A percentile compares a stretch with the other conserved stretches of the same genome.
phyloP scores from a whole-genome alignment of 306 rosid species.

The Vigna nakashimae region DNA sequence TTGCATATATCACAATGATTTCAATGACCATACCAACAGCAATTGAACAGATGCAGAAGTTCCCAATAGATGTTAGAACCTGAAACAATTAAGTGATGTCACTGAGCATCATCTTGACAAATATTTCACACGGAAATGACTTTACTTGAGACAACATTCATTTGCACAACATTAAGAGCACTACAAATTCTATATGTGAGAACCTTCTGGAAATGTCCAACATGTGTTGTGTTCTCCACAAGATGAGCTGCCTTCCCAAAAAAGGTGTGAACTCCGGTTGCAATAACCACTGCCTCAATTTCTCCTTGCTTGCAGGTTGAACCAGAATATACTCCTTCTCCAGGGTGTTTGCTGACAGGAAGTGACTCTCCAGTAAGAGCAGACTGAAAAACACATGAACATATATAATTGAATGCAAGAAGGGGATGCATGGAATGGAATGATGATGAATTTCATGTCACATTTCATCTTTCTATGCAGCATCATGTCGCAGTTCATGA shows the following conservation, averaged over 20 bases:
- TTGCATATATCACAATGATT: conserved; percentile 62
- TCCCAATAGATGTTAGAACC: conserved; percentile 78
- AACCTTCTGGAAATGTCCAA: conserved; percentile 85
- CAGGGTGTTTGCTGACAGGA: conserved; percentile 60
- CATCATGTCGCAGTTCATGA: neutral
- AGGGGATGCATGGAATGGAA: neutral
- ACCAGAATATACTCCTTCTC: conserved; percentile 77
- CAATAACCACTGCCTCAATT: conserved; percentile 77
- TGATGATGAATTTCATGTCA: neutral
- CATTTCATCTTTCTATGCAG: neutral
- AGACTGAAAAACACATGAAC: conserved; percentile 55
- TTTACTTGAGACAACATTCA: conserved; percentile 19
- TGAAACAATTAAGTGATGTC: conserved; percentile 41
- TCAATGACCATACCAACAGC: conserved; percentile 73
- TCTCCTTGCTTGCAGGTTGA: conserved; percentile 93
- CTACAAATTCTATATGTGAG: conserved; percentile 1
- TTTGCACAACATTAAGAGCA: conserved; percentile 4
- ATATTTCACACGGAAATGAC: neutral
- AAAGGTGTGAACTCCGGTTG: conserved; percentile 87
- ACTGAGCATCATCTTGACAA: conserved; percentile 16
- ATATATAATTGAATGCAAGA: conserved; percentile 22
- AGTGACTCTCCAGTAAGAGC: conserved; percentile 84
- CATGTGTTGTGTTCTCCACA: conserved; percentile 77
- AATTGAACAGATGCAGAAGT: conserved; percentile 80
- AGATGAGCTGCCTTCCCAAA: conserved; percentile 87